Percentiles rank a stretch among this genome's conserved stretches.
Evolutionary conservation across 441 rosid species (phyloP).

Genomic region (Theobroma grandiflorum): DNA sequence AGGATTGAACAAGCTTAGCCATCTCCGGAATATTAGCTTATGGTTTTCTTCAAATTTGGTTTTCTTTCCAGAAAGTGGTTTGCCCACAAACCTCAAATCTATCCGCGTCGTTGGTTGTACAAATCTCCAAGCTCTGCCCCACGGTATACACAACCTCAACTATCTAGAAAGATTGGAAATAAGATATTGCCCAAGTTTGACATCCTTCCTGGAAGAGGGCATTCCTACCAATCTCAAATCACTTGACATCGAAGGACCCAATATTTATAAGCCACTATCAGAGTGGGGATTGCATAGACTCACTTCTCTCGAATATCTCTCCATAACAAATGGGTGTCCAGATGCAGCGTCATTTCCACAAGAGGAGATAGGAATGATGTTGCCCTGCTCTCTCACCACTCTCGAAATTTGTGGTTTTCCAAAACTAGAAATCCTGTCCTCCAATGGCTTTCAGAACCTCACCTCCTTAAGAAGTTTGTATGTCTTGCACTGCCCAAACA

Average conservation of each 20-base stretch:
- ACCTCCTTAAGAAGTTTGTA: too few species aligned
- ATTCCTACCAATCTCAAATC: not conserved
- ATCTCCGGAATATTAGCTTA: too few species aligned
- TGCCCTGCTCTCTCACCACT: too few species aligned
- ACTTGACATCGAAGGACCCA: conserved; percentile 1
- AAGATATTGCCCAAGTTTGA: not conserved
- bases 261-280: conserved; percentile 31
- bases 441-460: too few species aligned
- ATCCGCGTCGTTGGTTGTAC: too few species aligned
- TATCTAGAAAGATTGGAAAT: conserved; percentile 5
- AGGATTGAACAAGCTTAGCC: too few species aligned
- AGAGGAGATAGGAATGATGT: not conserved
- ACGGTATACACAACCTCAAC: conserved; percentile 14
- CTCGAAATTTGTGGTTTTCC: too few species aligned
- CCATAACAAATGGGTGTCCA: conserved; percentile 23
- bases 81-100: too few species aligned
- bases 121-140: not conserved
- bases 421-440: too few species aligned
- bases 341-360: conserved; percentile 30
- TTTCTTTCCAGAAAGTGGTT: too few species aligned
- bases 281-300: conserved; percentile 27
- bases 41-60: too few species aligned
- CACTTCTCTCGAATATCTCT: conserved; percentile 29
- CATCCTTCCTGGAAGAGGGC: conserved; percentile 12
- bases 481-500: too few species aligned